Base-by-base conservation (phyloP, 768 basidiomycete species). In the Chalciporus sphaerocephalus region DNA sequence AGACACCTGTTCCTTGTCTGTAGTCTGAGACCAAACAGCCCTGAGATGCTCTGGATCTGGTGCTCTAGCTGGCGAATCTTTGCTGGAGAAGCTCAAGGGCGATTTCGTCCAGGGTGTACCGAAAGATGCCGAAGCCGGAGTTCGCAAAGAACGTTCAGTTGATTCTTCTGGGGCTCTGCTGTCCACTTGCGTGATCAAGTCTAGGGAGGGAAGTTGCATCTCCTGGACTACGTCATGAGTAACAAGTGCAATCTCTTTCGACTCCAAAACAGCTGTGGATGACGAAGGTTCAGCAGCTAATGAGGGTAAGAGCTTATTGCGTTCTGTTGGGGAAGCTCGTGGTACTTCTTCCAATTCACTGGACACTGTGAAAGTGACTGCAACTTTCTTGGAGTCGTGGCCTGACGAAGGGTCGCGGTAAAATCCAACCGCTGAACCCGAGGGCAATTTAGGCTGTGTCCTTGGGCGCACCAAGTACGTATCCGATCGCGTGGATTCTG, bases 11-110 rank as follows among this genome's bases (percentile, higher is more conserved):
- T 81, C 72, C 62, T 85, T 84, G 60, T 81, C 80, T 4, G 88
- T 76, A 5, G 83, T 76, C 56, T 88, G 83, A 16, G 86, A 87
- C 87, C 90, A 92, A 7, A 92, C 78, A 18, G 85, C 83, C 64
- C 86, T 91, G 41, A 92, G 69, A 52, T 87, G 87, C 57, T 90
- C 88, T n/a, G 85, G 84, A 61, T 89, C 87, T 6, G 87, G 85
- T 30, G 73, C 75, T 42, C 85, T 75, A 32, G 79, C 76, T 13
- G 84, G 74, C 8, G 81, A 78, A 27, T 90, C 87, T 61, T 88
- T 89, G 39, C 77, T 59, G 9, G 79, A 61, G 41, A 83, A 70
- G 52, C 67, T 77, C 49, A 81, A 57, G 36, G 68, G 62, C 8
- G 73, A 72, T 56, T 76, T 74, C 37, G 74, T 64, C 81, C 85